Conservation (phyloP, 2,329 filamentous ascomycete genomes). For the Penicillium janthinellum region DNA sequence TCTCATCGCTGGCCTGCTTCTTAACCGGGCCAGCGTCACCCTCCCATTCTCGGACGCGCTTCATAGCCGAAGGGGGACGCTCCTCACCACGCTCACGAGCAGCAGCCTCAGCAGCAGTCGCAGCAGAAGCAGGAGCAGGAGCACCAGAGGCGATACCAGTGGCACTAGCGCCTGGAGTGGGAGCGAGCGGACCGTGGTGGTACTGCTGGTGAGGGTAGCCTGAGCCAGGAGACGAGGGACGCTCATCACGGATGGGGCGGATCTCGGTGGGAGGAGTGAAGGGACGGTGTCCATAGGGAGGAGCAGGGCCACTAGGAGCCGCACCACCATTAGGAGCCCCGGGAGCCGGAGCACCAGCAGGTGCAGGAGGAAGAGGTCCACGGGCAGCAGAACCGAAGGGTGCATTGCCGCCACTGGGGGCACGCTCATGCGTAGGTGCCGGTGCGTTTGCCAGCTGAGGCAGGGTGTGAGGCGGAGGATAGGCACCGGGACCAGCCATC, state of each 20-base stretch:
- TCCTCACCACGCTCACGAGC: slow-evolving; percentile 65
- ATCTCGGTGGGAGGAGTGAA: slow-evolving; percentile 83
- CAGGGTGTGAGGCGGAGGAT: slow-evolving; percentile 53
- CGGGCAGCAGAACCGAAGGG: slow-evolving; percentile 38
- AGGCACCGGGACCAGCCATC: slow-evolving; percentile 56
- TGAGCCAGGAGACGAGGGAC: slow-evolving; percentile 88
- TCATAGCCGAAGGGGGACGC: slow-evolving; percentile 76
- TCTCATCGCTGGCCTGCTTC: slow-evolving; percentile 88
- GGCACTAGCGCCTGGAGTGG: slow-evolving; percentile 36
- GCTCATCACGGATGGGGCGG: slow-evolving; percentile 77
- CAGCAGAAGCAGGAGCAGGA: slow-evolving; percentile 65
- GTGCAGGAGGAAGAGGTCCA: slow-evolving; percentile 48
- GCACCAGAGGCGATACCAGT: slow-evolving; percentile 69
- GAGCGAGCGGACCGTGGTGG: slow-evolving; percentile 69
- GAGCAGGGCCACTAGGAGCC: slow-evolving; percentile 58
- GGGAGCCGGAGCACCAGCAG: slow-evolving; percentile 55
- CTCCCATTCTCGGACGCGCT: slow-evolving; percentile 92
- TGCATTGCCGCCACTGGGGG: slow-evolving; percentile 29
- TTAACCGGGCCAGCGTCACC: slow-evolving; percentile 70
- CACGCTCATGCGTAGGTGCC: slow-evolving; percentile 46
- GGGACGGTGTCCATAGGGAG: slow-evolving; percentile 68
- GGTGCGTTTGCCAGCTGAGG: slow-evolving; percentile 53
- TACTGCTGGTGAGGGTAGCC: slow-evolving; percentile 82
- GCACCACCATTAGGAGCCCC: slow-evolving; percentile 53
- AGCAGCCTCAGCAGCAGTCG: slow-evolving; percentile 68